Evolutionary conservation across 106 monocot species (phyloP).

Genomic region (Amphibolis antarctica): DNA sequence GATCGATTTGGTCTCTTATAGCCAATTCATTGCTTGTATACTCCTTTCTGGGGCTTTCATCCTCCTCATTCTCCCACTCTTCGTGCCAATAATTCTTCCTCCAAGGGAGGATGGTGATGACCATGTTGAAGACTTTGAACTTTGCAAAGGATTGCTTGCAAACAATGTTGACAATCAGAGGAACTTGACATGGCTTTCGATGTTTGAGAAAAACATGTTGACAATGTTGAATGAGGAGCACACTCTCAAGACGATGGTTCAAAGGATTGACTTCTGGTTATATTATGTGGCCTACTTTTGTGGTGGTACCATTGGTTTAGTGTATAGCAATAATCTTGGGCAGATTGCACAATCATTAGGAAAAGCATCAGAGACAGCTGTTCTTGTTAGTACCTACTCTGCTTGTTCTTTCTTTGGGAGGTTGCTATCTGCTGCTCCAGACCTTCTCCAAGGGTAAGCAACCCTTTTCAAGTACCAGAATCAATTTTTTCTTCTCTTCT

Average conservation of each 20-base stretch:
- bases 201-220: conserved; percentile 21
- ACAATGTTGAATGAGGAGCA: conserved; percentile 57
- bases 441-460: conserved; percentile 47
- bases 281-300: conserved; percentile 75
- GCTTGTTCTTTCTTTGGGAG: conserved; percentile 90
- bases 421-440: conserved; percentile 54
- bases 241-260: conserved; percentile 26
- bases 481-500: too few species aligned
- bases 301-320: conserved; percentile 68
- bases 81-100: conserved; percentile 41
- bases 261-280: conserved; percentile 59
- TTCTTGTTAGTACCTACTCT: conserved; percentile 60
- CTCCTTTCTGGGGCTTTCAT: conserved; percentile 42
- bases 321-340: conserved; percentile 82
- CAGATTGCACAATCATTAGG: conserved; percentile 77
- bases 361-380: conserved; percentile 20
- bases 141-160: conserved; percentile 22
- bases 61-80: conserved; percentile 53
- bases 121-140: conserved; percentile 3
- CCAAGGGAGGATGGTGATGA: neutral
- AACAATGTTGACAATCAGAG: neutral
- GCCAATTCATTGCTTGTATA: conserved; percentile 12
- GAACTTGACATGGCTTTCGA: neutral
- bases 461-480: neutral
- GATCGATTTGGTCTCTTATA: conserved; percentile 30